phyloP scores from a whole-genome alignment of 768 basidiomycete genomes.

The Pisolithus microcarpus region DNA sequence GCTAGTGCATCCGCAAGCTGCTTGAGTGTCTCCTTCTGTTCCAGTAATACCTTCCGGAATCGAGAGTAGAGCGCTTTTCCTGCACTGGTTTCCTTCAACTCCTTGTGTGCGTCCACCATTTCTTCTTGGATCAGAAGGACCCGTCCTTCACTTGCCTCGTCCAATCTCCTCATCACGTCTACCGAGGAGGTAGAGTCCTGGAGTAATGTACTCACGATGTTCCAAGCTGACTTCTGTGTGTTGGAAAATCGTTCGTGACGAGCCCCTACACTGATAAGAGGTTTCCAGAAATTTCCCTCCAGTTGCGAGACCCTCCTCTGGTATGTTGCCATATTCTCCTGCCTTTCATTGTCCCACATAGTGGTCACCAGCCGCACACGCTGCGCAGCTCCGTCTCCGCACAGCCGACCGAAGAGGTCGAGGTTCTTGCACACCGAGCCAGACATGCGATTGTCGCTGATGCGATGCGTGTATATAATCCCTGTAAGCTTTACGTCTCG shows the following conservation, averaged over 20 bases:
- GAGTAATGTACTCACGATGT: neutral
- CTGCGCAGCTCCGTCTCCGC: conserved; percentile 23
- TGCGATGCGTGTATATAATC: conserved; percentile 29
- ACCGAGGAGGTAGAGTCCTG: too few relatives aligned
- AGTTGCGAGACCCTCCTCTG: conserved; percentile 20
- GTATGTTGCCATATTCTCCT: conserved; percentile 6
- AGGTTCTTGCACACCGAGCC: conserved; percentile 26
- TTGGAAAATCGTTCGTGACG: neutral
- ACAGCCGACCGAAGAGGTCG: conserved; percentile 28
- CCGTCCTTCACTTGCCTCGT: too few relatives aligned
- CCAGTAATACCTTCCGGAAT: neutral
- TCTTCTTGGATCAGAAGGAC: neutral
- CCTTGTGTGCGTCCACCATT: neutral
- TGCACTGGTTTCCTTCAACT: neutral
- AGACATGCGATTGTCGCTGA: conserved; percentile 29
- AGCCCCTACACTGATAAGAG: neutral
- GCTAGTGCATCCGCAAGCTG: neutral
- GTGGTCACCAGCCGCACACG: conserved; percentile 28
- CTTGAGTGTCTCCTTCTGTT: neutral
- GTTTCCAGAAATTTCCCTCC: conserved; percentile 16
- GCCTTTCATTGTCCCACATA: too few relatives aligned
- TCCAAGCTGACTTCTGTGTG: neutral
- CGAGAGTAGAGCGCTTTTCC: neutral
- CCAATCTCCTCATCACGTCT: too few relatives aligned
- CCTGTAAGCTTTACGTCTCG: conserved; percentile 19